A percentile compares a stretch with the other conserved stretches of the same genome.
These are phyloP conservation scores for Apiotrichum sp. DNA, from an alignment of 1,284 basidiomycete species.

Conservation along the genomic window DNA sequence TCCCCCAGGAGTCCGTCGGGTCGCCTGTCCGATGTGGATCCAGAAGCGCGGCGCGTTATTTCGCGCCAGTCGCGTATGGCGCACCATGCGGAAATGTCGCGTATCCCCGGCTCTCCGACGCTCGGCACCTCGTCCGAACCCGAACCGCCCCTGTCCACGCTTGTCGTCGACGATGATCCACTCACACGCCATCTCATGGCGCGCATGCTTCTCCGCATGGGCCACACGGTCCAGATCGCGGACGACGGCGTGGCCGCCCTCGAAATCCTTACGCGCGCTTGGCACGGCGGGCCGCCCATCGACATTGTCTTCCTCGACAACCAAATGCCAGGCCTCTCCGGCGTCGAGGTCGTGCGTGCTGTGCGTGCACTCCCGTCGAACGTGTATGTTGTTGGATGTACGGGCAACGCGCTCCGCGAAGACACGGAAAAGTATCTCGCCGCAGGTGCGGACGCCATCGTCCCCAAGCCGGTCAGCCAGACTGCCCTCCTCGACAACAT, in stretches of 20 bases:
- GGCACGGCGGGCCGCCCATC: conserved; percentile 46
- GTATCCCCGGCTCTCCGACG: no score
- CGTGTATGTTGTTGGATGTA: conserved; percentile 66
- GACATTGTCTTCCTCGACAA: conserved; percentile 75
- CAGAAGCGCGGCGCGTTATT: no score
- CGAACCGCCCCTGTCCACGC: neutral
- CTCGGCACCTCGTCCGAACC: neutral
- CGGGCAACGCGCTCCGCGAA: conserved; percentile 61
- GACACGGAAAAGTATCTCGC: conserved; percentile 65
- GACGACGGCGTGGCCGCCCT: conserved; percentile 79
- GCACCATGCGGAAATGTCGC: no score
- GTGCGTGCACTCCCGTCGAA: conserved; percentile 61
- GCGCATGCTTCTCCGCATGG: conserved; percentile 68
- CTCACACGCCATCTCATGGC: conserved; percentile 76
- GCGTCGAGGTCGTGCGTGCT: conserved; percentile 63
- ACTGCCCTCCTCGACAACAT: conserved; percentile 9
- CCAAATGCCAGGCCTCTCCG: conserved; percentile 63
- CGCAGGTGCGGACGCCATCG: conserved; percentile 59
- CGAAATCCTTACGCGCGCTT: conserved; percentile 55
- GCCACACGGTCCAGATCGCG: conserved; percentile 68
- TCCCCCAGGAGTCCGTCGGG: no score
- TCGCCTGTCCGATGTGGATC: no score
- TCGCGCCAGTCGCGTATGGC: no score
- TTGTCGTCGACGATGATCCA: conserved; percentile 49
- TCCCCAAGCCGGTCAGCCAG: conserved; percentile 41